phyloP scores from a whole-genome alignment of 148 eudicot species.

The Vaccinium macrocarpon region DNA sequence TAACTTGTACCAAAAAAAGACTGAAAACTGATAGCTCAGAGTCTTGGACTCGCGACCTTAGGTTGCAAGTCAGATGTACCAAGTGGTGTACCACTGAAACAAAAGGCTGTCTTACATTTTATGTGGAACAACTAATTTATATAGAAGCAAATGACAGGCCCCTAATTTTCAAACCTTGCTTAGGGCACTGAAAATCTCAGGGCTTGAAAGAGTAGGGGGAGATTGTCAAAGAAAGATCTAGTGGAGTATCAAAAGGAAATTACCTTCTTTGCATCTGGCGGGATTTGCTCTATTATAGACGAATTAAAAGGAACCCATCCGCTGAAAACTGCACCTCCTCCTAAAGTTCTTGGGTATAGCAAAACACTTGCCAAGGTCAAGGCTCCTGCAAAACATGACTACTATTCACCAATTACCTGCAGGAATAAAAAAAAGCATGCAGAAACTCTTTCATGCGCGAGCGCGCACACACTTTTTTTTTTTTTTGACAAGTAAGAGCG shows the following conservation, averaged over 20 bases:
- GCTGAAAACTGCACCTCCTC: constrained; percentile 95
- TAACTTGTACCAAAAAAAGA: no score
- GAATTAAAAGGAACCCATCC: constrained; percentile 96
- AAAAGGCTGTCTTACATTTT: no score
- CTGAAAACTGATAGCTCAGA: no score
- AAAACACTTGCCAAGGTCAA: constrained; percentile 94
- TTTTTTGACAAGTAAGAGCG: no score
- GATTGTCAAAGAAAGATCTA: background rate
- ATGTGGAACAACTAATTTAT: no score
- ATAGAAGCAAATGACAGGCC: background rate
- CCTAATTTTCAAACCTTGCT: no score
- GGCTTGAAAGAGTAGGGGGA: background rate
- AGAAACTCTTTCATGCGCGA: background rate
- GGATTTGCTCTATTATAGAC: constrained; percentile 54
- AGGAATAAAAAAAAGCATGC: constrained; percentile 10
- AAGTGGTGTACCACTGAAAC: no score
- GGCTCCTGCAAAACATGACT: constrained; percentile 58
- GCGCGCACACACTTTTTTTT: background rate
- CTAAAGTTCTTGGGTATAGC: constrained; percentile 82
- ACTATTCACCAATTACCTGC: background rate
- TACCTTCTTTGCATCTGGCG: constrained; percentile 87
- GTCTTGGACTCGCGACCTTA: no score
- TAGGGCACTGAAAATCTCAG: no score
- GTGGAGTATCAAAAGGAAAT: background rate
- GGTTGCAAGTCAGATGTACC: no score